phyloP scores from a whole-genome alignment of 495 filamentous ascomycete species.

The Oidiodendron maius region DNA sequence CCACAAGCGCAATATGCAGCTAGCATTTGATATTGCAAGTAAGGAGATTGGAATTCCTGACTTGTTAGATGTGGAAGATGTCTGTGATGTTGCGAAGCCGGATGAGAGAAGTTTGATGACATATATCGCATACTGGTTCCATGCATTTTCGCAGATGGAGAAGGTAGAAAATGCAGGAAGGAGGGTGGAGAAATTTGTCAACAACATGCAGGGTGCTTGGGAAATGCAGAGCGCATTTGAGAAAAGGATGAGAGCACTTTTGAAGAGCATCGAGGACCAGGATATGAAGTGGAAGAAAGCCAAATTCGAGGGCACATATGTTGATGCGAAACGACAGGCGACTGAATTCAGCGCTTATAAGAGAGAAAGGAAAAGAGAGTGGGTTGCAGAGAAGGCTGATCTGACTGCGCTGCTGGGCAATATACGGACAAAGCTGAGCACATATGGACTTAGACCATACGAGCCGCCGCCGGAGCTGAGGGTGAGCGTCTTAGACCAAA shows the following conservation, averaged over 20 bases:
- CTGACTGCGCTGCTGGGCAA: constrained; percentile 91
- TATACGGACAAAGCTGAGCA: constrained; percentile 96
- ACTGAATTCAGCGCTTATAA: constrained; percentile 81
- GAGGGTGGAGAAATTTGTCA: constrained; percentile 95
- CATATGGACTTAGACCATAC: constrained; percentile 86
- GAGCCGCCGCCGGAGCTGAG: constrained; percentile 78
- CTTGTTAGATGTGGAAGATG: constrained; percentile 94
- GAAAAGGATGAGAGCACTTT: constrained; percentile 72
- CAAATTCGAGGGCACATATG: constrained; percentile 85
- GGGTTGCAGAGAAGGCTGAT: constrained; percentile 97
- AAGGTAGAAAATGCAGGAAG: constrained; percentile 94
- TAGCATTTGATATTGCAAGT: constrained; percentile 91
- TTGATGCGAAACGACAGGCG: constrained; percentile 85
- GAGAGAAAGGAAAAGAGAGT: constrained; percentile 77
- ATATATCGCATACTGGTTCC: constrained; percentile 99
- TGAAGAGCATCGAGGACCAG: constrained; percentile 68
- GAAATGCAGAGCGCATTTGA: constrained; percentile 98
- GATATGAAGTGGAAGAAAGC: constrained; percentile 68
- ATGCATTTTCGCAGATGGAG: constrained; percentile 97
- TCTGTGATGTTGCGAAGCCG: constrained; percentile 91
- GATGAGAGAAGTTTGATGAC: constrained; percentile 98
- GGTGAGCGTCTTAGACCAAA: constrained; percentile 70
- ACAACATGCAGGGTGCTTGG: constrained; percentile 99
- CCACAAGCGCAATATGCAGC: constrained; percentile 93
- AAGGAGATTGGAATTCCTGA: constrained; percentile 97